Conservation (phyloP, 371 early-diverging fungal species). For the Saksenaea oblongispora region DNA sequence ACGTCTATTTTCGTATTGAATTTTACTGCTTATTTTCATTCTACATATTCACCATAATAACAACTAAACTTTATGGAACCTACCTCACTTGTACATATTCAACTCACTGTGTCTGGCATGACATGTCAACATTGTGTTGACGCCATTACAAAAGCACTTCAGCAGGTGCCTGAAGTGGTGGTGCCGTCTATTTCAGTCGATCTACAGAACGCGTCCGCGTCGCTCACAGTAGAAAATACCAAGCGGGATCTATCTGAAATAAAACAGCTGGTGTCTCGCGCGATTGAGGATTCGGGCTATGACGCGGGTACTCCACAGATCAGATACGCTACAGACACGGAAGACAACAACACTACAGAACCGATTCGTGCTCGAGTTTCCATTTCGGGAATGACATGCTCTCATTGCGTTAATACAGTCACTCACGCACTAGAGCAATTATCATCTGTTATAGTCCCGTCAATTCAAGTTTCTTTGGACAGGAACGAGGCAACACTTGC, state of each 20-base stretch:
- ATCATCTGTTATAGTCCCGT: conserved; percentile 55
- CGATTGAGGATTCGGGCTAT: conserved; percentile 40
- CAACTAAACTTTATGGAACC: neutral
- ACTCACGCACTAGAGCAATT: conserved; percentile 55
- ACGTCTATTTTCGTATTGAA: neutral
- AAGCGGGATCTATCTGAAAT: neutral
- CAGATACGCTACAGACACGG: neutral
- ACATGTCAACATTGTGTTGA: conserved; percentile 38
- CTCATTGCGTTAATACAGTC: conserved; percentile 79
- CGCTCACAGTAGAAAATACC: conserved; percentile 11
- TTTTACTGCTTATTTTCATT: neutral
- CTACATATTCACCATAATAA: neutral
- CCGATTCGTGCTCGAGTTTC: conserved; percentile 30
- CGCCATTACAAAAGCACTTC: conserved; percentile 23
- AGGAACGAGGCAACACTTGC: conserved; percentile 39
- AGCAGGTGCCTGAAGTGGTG: conserved; percentile 16
- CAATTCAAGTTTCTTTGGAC: conserved; percentile 46
- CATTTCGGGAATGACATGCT: conserved; percentile 83
- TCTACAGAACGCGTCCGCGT: conserved; percentile 22
- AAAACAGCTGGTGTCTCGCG: conserved; percentile 12
- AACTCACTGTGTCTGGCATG: conserved; percentile 30
- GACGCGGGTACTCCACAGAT: conserved; percentile 20
- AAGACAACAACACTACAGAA: neutral
- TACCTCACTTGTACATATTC: neutral
- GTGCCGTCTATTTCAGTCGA: conserved; percentile 23